Conservation (phyloP, 2,329 filamentous ascomycete species). For the Penicillium sp. region DNA sequence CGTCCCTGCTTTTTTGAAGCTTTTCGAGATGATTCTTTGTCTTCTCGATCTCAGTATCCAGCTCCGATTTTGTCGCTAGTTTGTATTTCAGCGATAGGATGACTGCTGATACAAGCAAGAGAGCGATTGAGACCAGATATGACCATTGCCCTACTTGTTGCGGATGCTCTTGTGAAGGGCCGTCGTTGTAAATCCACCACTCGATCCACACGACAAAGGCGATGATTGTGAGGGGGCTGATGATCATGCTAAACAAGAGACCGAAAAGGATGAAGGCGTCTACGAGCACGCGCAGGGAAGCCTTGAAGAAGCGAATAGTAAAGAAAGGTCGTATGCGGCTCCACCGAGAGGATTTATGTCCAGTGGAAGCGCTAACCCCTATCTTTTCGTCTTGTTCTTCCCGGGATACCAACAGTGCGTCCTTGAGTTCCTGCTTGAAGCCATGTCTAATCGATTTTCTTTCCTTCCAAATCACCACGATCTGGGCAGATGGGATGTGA, state of each 20-base stretch:
- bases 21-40: slow-evolving; percentile 15
- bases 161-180: slow-evolving; percentile 26
- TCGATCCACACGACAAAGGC: slow-evolving; percentile 36
- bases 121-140: slow-evolving; percentile 25
- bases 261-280: slow-evolving; percentile 20
- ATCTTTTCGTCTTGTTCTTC: not conserved
- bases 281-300: slow-evolving; percentile 8
- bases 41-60: slow-evolving; percentile 29
- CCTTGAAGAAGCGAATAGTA: slow-evolving; percentile 9
- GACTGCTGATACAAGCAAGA: slow-evolving; percentile 29
- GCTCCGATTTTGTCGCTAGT: slow-evolving; percentile 26
- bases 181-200: slow-evolving; percentile 31
- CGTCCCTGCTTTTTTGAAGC: slow-evolving; percentile 12
- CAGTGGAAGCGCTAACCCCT: not conserved
- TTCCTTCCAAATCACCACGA: slow-evolving; percentile 24
- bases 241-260: slow-evolving; percentile 28
- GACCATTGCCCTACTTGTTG: slow-evolving; percentile 35
- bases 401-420: not conserved
- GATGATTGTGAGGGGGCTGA: slow-evolving; percentile 30
- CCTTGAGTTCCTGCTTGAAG: slow-evolving; percentile 17
- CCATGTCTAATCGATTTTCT: slow-evolving; percentile 18
- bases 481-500: slow-evolving; percentile 25
- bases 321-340: slow-evolving; percentile 4
- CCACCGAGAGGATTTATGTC: not conserved
- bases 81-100: slow-evolving; percentile 28